phyloP scores from a whole-genome alignment of 352 stramenopile genomes.

The Pythium plurisporium region DNA sequence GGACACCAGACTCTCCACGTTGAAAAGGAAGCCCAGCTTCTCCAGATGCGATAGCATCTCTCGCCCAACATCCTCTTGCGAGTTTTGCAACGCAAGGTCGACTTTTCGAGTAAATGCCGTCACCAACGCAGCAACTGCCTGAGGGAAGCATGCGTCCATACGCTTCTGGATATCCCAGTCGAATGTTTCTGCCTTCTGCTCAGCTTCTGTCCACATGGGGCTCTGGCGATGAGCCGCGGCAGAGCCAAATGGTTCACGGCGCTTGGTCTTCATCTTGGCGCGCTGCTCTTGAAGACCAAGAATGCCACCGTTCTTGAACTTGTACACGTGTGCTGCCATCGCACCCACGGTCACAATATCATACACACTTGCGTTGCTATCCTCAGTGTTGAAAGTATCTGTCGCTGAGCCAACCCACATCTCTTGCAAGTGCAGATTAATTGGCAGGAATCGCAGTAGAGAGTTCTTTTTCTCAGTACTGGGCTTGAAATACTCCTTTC shows the following conservation, averaged over 20 bases:
- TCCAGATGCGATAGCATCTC: conserved; percentile 74
- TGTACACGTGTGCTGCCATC: conserved; percentile 85
- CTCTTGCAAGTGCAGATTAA: conserved; percentile 83
- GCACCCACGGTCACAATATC: conserved; percentile 84
- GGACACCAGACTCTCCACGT: conserved; percentile 81
- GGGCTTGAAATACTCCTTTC: conserved; percentile 84
- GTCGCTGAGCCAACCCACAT: conserved; percentile 75
- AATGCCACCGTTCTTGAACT: conserved; percentile 86
- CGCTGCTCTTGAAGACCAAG: conserved; percentile 69
- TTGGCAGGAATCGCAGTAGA: conserved; percentile 71
- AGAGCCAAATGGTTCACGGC: conserved; percentile 43
- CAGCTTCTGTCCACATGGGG: conserved; percentile 76
- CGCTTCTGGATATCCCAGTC: conserved; percentile 77
- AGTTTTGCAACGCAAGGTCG: conserved; percentile 64
- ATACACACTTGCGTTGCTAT: conserved; percentile 53
- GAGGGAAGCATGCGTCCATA: conserved; percentile 83
- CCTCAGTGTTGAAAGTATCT: conserved; percentile 15
- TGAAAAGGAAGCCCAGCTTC: conserved; percentile 78
- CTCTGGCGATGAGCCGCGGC: conserved; percentile 49
- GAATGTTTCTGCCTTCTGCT: conserved; percentile 73
- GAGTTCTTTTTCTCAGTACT: conserved; percentile 85
- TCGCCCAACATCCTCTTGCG: conserved; percentile 35
- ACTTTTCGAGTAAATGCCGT: conserved; percentile 81
- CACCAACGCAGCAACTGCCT: conserved; percentile 72
- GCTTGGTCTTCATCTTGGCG: conserved; percentile 60